phyloP scores from a whole-genome alignment of 768 basidiomycete genomes.

The Boletus patriciae region DNA sequence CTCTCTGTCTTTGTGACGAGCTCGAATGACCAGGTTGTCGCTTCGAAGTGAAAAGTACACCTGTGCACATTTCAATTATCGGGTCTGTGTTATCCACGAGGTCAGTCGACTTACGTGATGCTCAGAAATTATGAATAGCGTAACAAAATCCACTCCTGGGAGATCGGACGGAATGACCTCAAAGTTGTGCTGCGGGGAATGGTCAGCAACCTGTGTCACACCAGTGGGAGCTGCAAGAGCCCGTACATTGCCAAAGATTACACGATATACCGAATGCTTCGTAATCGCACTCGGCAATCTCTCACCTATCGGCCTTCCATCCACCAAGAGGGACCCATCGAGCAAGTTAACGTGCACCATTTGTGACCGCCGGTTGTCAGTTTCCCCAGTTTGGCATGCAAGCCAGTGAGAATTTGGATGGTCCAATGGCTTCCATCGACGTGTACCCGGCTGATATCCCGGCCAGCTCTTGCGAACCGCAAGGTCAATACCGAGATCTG shows the following conservation, averaged over 20 bases:
- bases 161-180: background rate
- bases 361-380: background rate
- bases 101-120: background rate
- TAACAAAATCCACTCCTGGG: background rate
- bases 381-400: too few species aligned
- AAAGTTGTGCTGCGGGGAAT: background rate
- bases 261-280: background rate
- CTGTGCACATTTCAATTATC: background rate
- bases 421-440: background rate
- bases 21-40: background rate
- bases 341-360: too few species aligned
- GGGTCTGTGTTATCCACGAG: background rate
- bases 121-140: background rate
- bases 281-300: background rate
- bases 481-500: background rate
- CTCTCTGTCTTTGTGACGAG: background rate
- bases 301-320: background rate
- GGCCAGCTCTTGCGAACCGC: too few species aligned
- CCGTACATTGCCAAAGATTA: background rate
- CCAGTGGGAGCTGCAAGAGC: background rate
- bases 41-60: background rate
- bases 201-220: too few species aligned
- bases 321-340: background rate
- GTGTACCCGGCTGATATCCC: too few species aligned
- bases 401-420: background rate